These are phyloP conservation scores for Paspalum vaginatum DNA, from an alignment of 176 grass and related monocot genomes.

Conservation along the genomic window DNA sequence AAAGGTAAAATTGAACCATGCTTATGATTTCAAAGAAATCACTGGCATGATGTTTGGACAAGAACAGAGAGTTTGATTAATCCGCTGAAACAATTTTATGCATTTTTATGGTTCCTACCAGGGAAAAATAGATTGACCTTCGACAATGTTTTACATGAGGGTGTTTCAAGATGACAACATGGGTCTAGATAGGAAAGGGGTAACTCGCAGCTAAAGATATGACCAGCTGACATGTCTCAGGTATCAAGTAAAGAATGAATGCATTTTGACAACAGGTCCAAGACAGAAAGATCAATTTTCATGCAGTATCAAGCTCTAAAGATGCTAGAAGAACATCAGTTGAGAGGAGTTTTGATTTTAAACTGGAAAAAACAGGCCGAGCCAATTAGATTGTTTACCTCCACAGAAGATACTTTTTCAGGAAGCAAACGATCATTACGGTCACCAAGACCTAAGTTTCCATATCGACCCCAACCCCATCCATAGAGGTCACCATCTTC, in stretches of 20 bases:
- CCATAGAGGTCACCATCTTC: constrained; percentile 97
- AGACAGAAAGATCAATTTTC: neutral
- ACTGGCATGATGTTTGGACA: neutral
- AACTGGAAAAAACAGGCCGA: neutral
- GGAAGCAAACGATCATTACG: constrained; percentile 85
- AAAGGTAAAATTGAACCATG: neutral
- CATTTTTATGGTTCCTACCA: constrained; percentile 11
- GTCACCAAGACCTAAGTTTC: constrained; percentile 96
- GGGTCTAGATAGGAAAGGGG: constrained; percentile 4
- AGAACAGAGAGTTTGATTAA: neutral
- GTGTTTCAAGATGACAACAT: constrained; percentile 7
- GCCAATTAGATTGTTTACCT: constrained; percentile 50
- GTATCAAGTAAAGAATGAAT: neutral
- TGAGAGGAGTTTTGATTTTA: constrained; percentile 22
- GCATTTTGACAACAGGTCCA: neutral
- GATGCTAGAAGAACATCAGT: neutral
- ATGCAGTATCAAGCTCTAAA: constrained; percentile 23
- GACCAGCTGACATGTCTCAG: neutral
- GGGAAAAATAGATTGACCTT: neutral
- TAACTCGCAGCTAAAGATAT: constrained; percentile 2
- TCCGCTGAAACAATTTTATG: neutral
- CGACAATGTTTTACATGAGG: neutral
- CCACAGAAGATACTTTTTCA: constrained; percentile 77
- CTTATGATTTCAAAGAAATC: constrained; percentile 9
- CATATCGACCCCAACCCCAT: constrained; percentile 99